A percentile compares a stretch with the other conserved stretches of the same genome.
Conservation (phyloP, 352 stramenopile species). For the Phytophthora nicotianae region DNA sequence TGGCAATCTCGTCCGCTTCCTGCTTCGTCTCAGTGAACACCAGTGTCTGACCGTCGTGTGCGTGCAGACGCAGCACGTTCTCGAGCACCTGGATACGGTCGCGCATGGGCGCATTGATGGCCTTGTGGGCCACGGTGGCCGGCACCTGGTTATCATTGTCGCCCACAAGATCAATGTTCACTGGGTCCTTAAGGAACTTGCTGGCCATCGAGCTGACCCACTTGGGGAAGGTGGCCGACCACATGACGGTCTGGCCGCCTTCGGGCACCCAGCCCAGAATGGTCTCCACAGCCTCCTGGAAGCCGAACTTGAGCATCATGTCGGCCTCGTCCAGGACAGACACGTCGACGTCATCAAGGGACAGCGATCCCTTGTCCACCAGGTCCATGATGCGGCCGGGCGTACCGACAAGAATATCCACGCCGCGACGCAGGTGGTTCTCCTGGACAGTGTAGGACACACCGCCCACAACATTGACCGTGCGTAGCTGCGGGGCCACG, state of each 20-base stretch:
- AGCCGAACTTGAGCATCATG: constrained; percentile 99
- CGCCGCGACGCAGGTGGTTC: constrained; percentile 85
- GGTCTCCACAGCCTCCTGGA: constrained; percentile 97
- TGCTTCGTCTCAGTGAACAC: constrained; percentile 98
- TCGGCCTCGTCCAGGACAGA: constrained; percentile 96
- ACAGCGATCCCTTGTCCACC: constrained; percentile 92
- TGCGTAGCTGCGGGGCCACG: constrained; percentile 90
- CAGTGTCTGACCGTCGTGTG: constrained; percentile 83
- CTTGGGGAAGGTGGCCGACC: constrained; percentile 95
- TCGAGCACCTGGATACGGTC: constrained; percentile 68
- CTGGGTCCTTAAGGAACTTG: constrained; percentile 93
- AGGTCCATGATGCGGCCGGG: constrained; percentile 97
- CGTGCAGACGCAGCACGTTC: constrained; percentile 72
- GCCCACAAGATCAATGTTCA: constrained; percentile 95
- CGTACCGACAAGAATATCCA: constrained; percentile 96
- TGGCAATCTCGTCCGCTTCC: constrained; percentile 95
- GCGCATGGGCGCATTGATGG: constrained; percentile 89
- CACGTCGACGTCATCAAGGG: constrained; percentile 89
- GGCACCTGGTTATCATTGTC: constrained; percentile 84
- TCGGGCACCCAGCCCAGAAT: constrained; percentile 89
- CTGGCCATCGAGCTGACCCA: constrained; percentile 95
- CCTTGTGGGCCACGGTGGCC: constrained; percentile 91
- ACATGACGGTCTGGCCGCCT: constrained; percentile 93
- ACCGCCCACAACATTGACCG: constrained; percentile 93
- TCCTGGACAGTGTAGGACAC: constrained; percentile 94